A percentile compares a stretch with the other conserved stretches of the same genome.
Conservation (phyloP, 176 grass and related monocot genomes). For the sorghum (Sorghum bicolor) region Sorghum_bicolor_NCBIv3 NC_012875.2:51757501-51758000, state of each 20-base stretch:
- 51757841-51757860: slow-evolving; percentile 24
- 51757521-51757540: neutral
- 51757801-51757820: neutral
- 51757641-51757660: neutral
- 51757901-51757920: too few species aligned
- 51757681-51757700: neutral
- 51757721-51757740: neutral
- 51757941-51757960: too few species aligned
- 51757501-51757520: neutral
- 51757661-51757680: neutral
- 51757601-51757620: too few species aligned
- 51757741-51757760: neutral
- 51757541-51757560: too few species aligned
- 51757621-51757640: neutral
- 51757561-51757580: too few species aligned
- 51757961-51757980: neutral
- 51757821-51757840: slow-evolving; percentile 21
- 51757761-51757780: neutral
- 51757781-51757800: neutral
- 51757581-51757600: too few species aligned
- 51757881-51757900: neutral
- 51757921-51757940: too few species aligned
- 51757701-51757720: neutral
- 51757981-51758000: neutral
- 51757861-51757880: slow-evolving; percentile 1